phyloP scores from a whole-genome alignment of 768 basidiomycete species.

The Termitomyces heimii region DNA sequence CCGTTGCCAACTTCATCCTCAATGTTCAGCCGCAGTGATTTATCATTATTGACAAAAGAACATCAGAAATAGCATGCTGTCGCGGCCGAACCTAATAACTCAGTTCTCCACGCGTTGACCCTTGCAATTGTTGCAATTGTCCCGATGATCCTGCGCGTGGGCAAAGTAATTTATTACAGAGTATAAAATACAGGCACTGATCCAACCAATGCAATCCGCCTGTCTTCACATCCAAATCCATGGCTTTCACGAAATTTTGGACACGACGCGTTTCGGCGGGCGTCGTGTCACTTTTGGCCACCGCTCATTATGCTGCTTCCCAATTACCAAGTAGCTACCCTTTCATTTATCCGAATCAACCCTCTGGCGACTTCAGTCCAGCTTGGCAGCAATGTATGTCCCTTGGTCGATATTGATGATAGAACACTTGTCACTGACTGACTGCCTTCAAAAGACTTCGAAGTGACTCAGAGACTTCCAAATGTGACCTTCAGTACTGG shows the following conservation, averaged over 20 bases:
- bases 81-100: background rate
- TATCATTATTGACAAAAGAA: background rate
- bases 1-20: background rate
- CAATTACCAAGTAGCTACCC: constrained; percentile 39
- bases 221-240: background rate
- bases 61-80: background rate
- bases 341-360: constrained; percentile 41
- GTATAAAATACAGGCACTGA: background rate
- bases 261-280: constrained; percentile 17
- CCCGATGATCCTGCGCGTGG: background rate
- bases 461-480: constrained; percentile 49
- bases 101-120: background rate
- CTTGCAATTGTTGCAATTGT: constrained; percentile 2
- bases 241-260: constrained; percentile 17
- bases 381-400: constrained; percentile 61
- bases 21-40: background rate
- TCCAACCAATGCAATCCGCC: background rate
- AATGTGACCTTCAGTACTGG: constrained; percentile 51
- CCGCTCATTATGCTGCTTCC: constrained; percentile 18
- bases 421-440: background rate
- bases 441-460: constrained; percentile 39
- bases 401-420: background rate
- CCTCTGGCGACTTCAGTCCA: constrained; percentile 42
- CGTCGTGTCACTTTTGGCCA: constrained; percentile 18
- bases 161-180: background rate